These are phyloP conservation scores for Umbelopsis sp. DNA, from an alignment of 371 early-diverging fungal species.

Conservation along the genomic window DNA sequence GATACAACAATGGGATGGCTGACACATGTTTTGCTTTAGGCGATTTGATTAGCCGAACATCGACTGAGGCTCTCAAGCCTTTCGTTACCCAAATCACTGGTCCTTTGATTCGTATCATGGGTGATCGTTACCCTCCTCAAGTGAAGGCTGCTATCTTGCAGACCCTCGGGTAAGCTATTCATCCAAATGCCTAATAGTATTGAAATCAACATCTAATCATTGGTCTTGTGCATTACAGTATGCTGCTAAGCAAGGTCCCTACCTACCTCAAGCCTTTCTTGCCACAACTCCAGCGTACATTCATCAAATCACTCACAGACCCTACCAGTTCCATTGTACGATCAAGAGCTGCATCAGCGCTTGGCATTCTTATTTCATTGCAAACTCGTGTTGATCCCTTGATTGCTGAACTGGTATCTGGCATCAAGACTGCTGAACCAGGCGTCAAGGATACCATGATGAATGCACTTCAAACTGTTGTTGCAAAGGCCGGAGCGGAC, in stretches of 20 bases:
- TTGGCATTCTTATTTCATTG: slow-evolving; percentile 77
- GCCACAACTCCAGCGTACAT: slow-evolving; percentile 97
- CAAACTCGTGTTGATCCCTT: slow-evolving; percentile 89
- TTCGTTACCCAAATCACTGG: slow-evolving; percentile 96
- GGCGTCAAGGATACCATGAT: slow-evolving; percentile 68
- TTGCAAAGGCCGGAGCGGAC: slow-evolving; percentile 57
- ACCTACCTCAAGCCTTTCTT: slow-evolving; percentile 92
- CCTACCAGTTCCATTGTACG: slow-evolving; percentile 71
- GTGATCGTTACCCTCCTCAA: slow-evolving; percentile 89
- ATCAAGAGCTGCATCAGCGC: slow-evolving; percentile 78
- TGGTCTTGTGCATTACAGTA: slow-evolving; percentile 34
- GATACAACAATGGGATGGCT: not conserved
- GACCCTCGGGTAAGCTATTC: slow-evolving; percentile 61
- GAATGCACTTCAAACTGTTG: slow-evolving; percentile 63
- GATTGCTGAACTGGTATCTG: slow-evolving; percentile 78
- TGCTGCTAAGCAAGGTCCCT: slow-evolving; percentile 82
- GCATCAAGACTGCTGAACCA: slow-evolving; percentile 65
- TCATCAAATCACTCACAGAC: slow-evolving; percentile 90
- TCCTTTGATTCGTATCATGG: slow-evolving; percentile 96
- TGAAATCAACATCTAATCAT: slow-evolving; percentile 10
- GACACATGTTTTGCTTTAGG: slow-evolving; percentile 35
- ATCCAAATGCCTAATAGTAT: slow-evolving; percentile 17
- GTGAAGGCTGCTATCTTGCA: slow-evolving; percentile 92
- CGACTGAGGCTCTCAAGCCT: slow-evolving; percentile 78
- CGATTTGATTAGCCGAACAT: slow-evolving; percentile 78